Base-by-base conservation (phyloP, 176 grass and related monocot species). In the Phyllostachys edulis region DNA sequence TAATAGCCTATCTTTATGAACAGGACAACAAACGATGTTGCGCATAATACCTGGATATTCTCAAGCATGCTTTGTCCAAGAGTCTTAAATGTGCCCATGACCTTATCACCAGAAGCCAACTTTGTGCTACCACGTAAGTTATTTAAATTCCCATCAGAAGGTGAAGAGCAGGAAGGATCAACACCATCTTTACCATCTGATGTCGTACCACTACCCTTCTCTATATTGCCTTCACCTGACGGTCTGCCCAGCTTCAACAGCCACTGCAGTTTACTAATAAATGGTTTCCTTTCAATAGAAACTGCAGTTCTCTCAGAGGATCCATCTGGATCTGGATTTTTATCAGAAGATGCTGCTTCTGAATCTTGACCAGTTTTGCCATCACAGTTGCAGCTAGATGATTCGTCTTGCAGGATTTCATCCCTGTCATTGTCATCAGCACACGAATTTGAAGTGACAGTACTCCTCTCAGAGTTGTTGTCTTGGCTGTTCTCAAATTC, bases 11-110 rank as follows among this genome's bases (percentile, higher is more conserved):
- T 44, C 14, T 57, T 81, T 54, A 56, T n/a, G n/a, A n/a, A n/a
- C n/a, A 50, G 42, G 10, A 61, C 27, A 39, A 79, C 23, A 85
- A 16, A 14, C 15, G 11, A 50, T 59, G 42, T 62, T 69, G 80
- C 70, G 24, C 21, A 36, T 41, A 34, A 18, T 92, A 97, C 94
- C 92, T 94, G 94, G 66, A 97, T 94, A 84, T 97, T 97, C 62
- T 97, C 94, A 34, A 97, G 92, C 94, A 97, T 97, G 78, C 87
- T 94, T 78, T 97, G 94, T 11, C 94, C 94, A 44, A 97, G 82
- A 60, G 88, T 94, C 81, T 92, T 91, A 18, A 91, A 85, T 26
- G 88, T 92, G 85, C 92, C 88, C 77, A 86, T 83, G n/a, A 88
- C 84, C 68, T 97, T 94, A 89, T 97, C 94, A 37, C 90, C 90